Base-by-base conservation (phyloP, 345 rosid species). In the Geranium rotundifolium region DNA sequence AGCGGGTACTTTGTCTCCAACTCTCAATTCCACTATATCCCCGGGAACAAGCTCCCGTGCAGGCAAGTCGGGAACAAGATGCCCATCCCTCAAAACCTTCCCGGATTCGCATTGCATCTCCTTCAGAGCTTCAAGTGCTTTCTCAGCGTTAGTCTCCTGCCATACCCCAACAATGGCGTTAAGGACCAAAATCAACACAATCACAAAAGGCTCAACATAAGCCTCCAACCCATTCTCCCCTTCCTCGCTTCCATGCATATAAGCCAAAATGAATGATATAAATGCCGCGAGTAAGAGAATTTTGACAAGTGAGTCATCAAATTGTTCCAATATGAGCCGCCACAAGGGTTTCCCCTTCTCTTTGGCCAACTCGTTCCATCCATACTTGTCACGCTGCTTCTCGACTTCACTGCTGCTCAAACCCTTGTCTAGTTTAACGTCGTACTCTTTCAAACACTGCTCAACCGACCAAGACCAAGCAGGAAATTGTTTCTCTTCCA, bases 121-220 rank as follows among this genome's bases (percentile, higher is more conserved):
- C 79, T 91, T 89, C 49, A 91, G 85, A 19, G 98, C 95, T 60
- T 91, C 95, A 20, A 91, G 92, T 9, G 98, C 98, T 74, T 76
- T 89, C 72, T 89, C 98, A 1, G 96, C 98, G 65, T 84, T 89
- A 37, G 76, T 87, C 81, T 91, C 98, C 84, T 91, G 98, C 96
- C 96, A 91, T 20, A 89, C 92, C 57, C 98, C 98, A 60, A 91
- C 95, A 65, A 85, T 70, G 61, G 96, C 96, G 65, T 89, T 91
- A 17, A 89, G 77, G 41, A 84, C 66, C 60, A 91, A 70, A 60
- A 91, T 91, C 79, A 91, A 74, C 9, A 89, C 67, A 57, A 91
- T 91, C 59, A 91, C 98, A 57, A 91, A 76, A 0, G 98, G 98
- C 65, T 91, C 98, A 30, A 91, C 92, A 62, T 83, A 91, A 13